Conservation (phyloP, 2,329 filamentous ascomycete genomes). For the Penicillium crustosum region DNA sequence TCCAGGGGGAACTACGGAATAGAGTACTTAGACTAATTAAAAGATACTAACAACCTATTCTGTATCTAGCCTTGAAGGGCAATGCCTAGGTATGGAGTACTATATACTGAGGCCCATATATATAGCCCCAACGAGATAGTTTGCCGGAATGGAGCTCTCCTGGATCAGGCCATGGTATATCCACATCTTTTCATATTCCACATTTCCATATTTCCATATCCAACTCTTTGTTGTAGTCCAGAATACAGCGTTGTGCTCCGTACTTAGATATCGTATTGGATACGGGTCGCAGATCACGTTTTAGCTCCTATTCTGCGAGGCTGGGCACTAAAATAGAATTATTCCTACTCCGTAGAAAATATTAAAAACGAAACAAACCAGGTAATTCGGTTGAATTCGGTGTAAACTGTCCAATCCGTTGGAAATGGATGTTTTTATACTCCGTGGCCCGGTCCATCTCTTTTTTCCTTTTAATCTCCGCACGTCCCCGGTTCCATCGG, state of each 20-base stretch:
- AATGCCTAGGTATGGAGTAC: neutral
- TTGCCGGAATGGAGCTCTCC: slow-evolving; percentile 4
- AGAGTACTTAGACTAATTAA: neutral
- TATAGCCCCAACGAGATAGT: neutral
- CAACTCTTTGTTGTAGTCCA: neutral
- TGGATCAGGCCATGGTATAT: slow-evolving; percentile 12
- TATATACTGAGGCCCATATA: neutral
- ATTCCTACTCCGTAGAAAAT: neutral
- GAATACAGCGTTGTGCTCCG: neutral
- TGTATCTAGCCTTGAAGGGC: neutral
- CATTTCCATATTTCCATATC: neutral
- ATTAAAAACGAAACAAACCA: neutral
- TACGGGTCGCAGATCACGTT: neutral
- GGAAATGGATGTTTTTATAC: neutral
- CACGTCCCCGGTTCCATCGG: slow-evolving; percentile 27
- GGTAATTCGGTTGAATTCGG: neutral
- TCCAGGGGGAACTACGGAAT: neutral
- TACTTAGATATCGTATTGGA: neutral
- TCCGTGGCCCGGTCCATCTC: neutral
- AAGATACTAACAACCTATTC: neutral
- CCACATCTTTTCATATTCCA: neutral
- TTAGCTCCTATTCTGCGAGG: neutral
- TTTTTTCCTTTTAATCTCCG: slow-evolving; percentile 22
- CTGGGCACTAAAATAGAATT: neutral
- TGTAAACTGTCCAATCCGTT: neutral